Evolutionary conservation across 2,329 filamentous ascomycete species (phyloP), one percentile per base, ranked within the genome.

Genomic region (Aspergillus terreus): DNA sequence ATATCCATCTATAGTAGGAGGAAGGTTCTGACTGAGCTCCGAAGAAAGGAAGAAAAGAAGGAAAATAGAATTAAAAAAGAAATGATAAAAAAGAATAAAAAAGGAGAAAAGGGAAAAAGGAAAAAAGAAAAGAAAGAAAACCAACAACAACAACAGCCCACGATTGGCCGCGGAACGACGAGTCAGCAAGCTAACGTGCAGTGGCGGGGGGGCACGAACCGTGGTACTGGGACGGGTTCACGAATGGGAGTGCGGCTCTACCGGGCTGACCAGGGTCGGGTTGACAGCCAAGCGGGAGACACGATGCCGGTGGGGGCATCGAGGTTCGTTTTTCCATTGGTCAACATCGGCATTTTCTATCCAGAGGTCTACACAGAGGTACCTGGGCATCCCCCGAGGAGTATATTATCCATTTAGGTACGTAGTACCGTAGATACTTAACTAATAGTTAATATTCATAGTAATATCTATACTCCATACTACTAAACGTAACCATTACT

Each of bases 191-290:
- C 49, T 49, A 51, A 48, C 53, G 52, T 61, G 50, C 55, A 54
- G 58, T 59, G 55, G 59, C 55, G 56, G 56, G 33, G 48, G 30
- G 49, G 25, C 51, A 48, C 50, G 50, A 62, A 60, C 60, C 60
- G 55, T 55, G 50, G 51, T 58, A 52, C 53, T 54, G 60, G 60
- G 56, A 53, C 58, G 33, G n/a, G 25, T 40, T 33, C 46, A 46
- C 60, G 51, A 63, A 63, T 63, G 15, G 54, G 49, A 48, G 48
- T 45, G 27, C 50, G 46, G 49, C 47, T 56, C 51, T 53, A 50
- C 33, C 47, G 51, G 51, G 52, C 49, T 56, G 51, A 49, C 51
- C 47, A 49, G 15, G 50, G 46, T 38, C 38, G 47, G 42, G 44
- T 45, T 60, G 54, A 58, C 57, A 58, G 46, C 44, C 53, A 53